Conservation (phyloP, 1,284 basidiomycete genomes). For the Cryptococcus jaspeensis region DNA sequence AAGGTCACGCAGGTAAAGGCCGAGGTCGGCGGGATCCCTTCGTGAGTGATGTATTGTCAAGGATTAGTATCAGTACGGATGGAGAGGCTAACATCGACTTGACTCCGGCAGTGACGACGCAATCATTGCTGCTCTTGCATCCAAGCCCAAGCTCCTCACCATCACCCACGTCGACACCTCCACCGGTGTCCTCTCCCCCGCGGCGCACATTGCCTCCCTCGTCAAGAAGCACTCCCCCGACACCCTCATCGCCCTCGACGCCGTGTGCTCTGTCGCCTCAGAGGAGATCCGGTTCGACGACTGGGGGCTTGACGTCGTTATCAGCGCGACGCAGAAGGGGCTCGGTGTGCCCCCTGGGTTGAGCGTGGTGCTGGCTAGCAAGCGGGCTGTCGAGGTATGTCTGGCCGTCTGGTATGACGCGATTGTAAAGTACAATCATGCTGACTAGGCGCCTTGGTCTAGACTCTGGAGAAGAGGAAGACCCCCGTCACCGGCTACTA, state of each 20-base stretch:
- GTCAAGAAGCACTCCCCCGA: conserved; percentile 79
- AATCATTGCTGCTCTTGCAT: conserved; percentile 61
- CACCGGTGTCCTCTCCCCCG: conserved; percentile 85
- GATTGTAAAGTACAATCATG: neutral
- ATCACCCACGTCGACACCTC: conserved; percentile 90
- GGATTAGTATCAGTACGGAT: neutral
- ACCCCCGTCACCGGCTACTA: conserved; percentile 78
- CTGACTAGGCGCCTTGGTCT: neutral
- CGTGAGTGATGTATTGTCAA: conserved; percentile 28
- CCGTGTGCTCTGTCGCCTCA: conserved; percentile 91
- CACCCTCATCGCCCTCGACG: conserved; percentile 85
- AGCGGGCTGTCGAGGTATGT: conserved; percentile 69
- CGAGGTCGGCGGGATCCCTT: conserved; percentile 74
- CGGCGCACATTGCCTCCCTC: conserved; percentile 71
- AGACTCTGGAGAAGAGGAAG: conserved; percentile 69
- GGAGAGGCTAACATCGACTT: neutral
- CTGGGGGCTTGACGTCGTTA: conserved; percentile 88
- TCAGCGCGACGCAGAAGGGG: conserved; percentile 93
- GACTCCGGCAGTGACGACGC: conserved; percentile 39
- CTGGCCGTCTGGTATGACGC: too few relatives aligned
- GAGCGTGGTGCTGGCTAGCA: conserved; percentile 78
- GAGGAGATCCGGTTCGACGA: conserved; percentile 94
- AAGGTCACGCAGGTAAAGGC: conserved; percentile 84
- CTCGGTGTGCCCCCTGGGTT: conserved; percentile 93
- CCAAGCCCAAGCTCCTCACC: conserved; percentile 82